Base-by-base conservation (phyloP, 371 early-diverging fungal genomes). In the Mortierella sp. region DNA sequence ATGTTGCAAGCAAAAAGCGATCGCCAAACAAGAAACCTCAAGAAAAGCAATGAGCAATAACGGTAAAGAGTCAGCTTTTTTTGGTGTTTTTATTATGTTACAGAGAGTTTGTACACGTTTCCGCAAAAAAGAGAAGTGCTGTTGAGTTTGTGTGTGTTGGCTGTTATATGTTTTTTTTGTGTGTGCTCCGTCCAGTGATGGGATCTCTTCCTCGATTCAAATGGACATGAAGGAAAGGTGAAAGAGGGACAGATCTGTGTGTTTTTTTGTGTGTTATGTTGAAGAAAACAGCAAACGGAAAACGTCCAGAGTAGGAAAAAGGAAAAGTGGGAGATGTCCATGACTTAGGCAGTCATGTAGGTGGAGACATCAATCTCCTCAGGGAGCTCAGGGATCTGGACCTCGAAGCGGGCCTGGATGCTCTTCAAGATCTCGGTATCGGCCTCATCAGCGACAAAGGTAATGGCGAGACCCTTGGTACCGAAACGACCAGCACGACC, bases 401-500 rank as follows among this genome's bases (percentile, higher is more conserved):
- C 97, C 89, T 98, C 99, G 88, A 99, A 99, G 75, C 97, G 93
- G 70, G 95, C 95, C 91, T 99, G 99, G 52, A 99, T 97, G 76
- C 96, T 92, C 85, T 97, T 96, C 70, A 99, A 88, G 1, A 95
- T 90, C 58, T 91, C 90, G 34, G 94, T 91, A 87, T 99, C 99
- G 72, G 94, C 96, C 28, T 95, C 95, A 45, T 94, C 95, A 24
- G 97, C 92, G n/a, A 99, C 97, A 91, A 99, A 99, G 10, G 98
- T 98, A 75, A 99, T 95, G 71, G 98, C 99, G 48, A 98, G 91
- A 90, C 99, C 99, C 93, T 98, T 97, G 87, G 99, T 99, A 90
- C 99, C 99, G 90, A 99, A 99, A 93, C 99, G 96, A 80, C 99
- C 99, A 72, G 99, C 99, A 94, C 99, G 97, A 74, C 99, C 99